Conservation (phyloP, 768 basidiomycete species). For the Asterophora parasitica region DNA sequence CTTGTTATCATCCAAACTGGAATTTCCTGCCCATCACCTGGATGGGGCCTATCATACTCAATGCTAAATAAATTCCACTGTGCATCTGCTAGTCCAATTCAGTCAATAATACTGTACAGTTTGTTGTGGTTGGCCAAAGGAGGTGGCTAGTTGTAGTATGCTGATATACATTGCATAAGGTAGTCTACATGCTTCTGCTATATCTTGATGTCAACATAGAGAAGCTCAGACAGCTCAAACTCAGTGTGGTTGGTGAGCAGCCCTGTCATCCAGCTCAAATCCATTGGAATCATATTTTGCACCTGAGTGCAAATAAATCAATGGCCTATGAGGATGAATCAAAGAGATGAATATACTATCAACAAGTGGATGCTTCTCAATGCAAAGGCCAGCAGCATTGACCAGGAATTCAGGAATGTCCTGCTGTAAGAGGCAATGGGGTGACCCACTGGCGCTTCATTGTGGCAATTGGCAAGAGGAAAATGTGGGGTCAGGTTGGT, state of each 20-base stretch:
- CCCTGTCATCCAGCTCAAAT: neutral
- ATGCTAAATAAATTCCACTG: slow-evolving; percentile 32
- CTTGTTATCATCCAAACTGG: slow-evolving; percentile 27
- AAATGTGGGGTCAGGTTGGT: too few relatives aligned
- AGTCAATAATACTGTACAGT: slow-evolving; percentile 31
- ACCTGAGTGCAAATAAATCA: slow-evolving; percentile 3
- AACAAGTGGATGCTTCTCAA: slow-evolving; percentile 1
- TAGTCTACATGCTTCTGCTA: slow-evolving; percentile 1
- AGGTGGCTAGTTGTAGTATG: slow-evolving; percentile 4
- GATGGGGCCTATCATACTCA: slow-evolving; percentile 20
- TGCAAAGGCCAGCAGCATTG: neutral
- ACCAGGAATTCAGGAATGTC: neutral
- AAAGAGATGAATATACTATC: neutral
- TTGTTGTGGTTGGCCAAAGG: slow-evolving; percentile 27
- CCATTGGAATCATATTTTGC: slow-evolving; percentile 3
- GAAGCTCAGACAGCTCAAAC: slow-evolving; percentile 8
- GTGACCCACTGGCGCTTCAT: neutral
- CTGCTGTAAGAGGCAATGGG: neutral
- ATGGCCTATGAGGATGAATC: neutral
- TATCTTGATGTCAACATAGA: slow-evolving; percentile 9
- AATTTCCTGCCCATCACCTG: slow-evolving; percentile 7
- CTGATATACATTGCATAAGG: slow-evolving; percentile 4
- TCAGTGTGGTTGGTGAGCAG: neutral
- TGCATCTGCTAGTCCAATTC: slow-evolving; percentile 26
- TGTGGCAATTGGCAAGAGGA: too few relatives aligned